A percentile compares a stretch with the other conserved stretches of the same genome.
These are phyloP conservation scores for Kwoniella newhampshirensis DNA, from an alignment of 768 basidiomycete species.

Conservation along the genomic window DNA sequence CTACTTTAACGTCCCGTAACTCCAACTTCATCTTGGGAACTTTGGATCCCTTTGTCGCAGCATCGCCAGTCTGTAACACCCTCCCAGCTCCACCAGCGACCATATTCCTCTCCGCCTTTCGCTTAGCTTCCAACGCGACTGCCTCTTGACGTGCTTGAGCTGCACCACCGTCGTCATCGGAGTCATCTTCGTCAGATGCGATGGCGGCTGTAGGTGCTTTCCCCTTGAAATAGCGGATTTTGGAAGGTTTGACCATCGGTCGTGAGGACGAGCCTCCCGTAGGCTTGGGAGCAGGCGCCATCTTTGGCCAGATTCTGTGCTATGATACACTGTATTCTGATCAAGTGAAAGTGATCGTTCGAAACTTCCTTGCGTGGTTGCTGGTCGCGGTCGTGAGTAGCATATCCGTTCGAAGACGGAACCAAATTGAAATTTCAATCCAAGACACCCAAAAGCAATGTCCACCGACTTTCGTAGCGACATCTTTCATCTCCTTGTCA, in stretches of 20 bases:
- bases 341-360: too few relatives aligned
- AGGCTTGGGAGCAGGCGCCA: conserved; percentile 12
- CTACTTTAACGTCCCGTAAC: conserved; percentile 46
- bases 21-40: conserved; percentile 39
- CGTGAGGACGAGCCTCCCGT: conserved; percentile 2
- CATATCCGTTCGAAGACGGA: conserved; percentile 2
- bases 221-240: conserved; percentile 45
- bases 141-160: conserved; percentile 18
- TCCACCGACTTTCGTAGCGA: neutral
- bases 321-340: too few relatives aligned
- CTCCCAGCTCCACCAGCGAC: conserved; percentile 52
- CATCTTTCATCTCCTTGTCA: neutral
- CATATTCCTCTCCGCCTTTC: conserved; percentile 24
- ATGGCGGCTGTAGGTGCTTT: conserved; percentile 39
- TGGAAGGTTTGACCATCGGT: conserved; percentile 31
- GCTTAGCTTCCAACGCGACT: neutral
- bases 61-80: conserved; percentile 24
- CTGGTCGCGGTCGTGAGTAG: too few relatives aligned
- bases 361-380: too few relatives aligned
- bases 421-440: conserved; percentile 8
- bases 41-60: conserved; percentile 8
- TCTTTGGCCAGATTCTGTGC: neutral
- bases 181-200: conserved; percentile 38
- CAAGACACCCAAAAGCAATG: neutral
- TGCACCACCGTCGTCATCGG: conserved; percentile 39